Conservation (phyloP, 2,329 filamentous ascomycete species). For the Fusarium tupiense region DNA sequence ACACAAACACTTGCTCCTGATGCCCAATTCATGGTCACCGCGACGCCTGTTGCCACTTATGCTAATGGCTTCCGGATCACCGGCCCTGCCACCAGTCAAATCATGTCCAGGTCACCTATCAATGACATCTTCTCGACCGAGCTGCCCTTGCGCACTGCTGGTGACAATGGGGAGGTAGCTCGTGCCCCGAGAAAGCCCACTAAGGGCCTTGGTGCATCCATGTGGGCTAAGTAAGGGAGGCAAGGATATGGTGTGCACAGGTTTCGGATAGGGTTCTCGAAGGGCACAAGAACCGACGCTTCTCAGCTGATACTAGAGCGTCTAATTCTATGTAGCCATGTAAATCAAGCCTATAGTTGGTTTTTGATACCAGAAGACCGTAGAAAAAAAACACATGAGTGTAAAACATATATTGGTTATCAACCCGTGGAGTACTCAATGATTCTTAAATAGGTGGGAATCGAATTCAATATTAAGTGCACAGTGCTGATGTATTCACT, state of each 20-base stretch:
- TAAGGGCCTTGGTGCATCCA: slow-evolving; percentile 31
- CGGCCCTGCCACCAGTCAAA: slow-evolving; percentile 27
- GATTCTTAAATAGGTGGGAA: background rate
- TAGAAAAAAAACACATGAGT: background rate
- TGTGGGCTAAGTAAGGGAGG: slow-evolving; percentile 31
- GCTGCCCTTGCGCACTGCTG: background rate
- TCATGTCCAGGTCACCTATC: slow-evolving; percentile 12
- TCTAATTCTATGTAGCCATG: slow-evolving; percentile 6
- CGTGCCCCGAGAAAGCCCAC: slow-evolving; percentile 14
- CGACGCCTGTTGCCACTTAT: background rate
- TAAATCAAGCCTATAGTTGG: background rate
- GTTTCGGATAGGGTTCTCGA: background rate
- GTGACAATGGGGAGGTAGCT: background rate
- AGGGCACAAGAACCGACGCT: background rate
- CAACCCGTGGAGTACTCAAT: background rate
- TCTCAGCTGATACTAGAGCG: background rate
- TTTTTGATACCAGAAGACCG: background rate
- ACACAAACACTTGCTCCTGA: background rate
- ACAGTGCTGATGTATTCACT: slow-evolving; percentile 2
- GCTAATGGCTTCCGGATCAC: background rate
- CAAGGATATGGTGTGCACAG: background rate
- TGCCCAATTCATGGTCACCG: background rate
- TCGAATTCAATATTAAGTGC: background rate
- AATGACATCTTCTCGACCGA: background rate
- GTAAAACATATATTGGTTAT: background rate